Base-by-base conservation (phyloP, 768 basidiomycete genomes). In the Leucosporidium yakuticum region DNA sequence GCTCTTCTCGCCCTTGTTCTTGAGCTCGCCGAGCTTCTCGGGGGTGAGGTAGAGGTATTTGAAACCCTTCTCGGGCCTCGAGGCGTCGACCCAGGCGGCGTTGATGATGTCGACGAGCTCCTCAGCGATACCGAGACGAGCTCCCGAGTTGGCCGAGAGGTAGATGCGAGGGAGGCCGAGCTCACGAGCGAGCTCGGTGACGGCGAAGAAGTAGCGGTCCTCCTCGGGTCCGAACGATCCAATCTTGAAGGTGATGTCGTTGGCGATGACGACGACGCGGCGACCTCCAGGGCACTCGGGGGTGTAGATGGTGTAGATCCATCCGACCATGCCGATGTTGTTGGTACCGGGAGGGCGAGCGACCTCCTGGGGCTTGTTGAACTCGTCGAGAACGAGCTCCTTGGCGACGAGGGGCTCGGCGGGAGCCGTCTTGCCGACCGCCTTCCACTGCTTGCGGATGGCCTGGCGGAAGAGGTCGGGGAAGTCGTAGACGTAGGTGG, bases 401-500 rank as follows among this genome's bases (percentile, higher is more conserved):
- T 86, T 87, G 23, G 90, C 88, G 75, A 88, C 85, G 56, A 98
- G 81, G 67, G 90, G 83, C 55, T 84, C 84, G 78, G 90, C 88
- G 8, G 96, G 96, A 47, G 86, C 84, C 19, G 90, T 81, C 50
- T 81, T 79, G 50, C 88, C 85, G 54, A 85, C 85, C 36, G 74
- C 75, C 71, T 84, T 81, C 96, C 96, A 99, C 69, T 92, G 84
- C 75, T 93, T 91, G 76, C 92, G 89, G 68, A 98, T 82, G 11
- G 95, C 93, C 81, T 98, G 98, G 49, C 93, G 88, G 84, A 98
- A 99, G 71, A 99, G 86, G 76, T 96, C 96, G 51, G 96, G 96
- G 88, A 98, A 99, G 80, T 98, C 96, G 80, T 98, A 98, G 39
- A 90, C 94, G 78, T 98, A 99, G 60, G 96, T 99, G 36, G 96